These are phyloP conservation scores for Salvia sclarea DNA, from an alignment of 305 asterid genomes.

Conservation along the genomic window DNA sequence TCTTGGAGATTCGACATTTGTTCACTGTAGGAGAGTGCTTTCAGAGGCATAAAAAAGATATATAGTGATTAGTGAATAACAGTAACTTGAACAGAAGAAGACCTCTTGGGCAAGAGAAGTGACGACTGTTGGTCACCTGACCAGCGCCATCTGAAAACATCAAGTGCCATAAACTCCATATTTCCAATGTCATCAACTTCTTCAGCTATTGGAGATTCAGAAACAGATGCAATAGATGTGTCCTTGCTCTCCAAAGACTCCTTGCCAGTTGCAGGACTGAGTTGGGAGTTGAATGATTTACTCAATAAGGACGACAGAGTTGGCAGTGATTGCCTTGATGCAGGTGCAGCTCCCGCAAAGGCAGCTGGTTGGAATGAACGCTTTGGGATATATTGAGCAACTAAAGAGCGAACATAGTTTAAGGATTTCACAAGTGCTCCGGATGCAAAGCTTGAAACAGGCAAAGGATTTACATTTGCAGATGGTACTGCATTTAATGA, in stretches of 20 bases:
- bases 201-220: constrained; percentile 74
- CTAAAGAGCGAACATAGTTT: constrained; percentile 89
- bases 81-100: constrained; percentile 37
- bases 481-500: constrained; percentile 51
- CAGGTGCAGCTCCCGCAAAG: constrained; percentile 85
- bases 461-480: constrained; percentile 65
- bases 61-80: constrained; percentile 19
- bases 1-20: constrained; percentile 75
- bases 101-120: constrained; percentile 78
- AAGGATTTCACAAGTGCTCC: constrained; percentile 93
- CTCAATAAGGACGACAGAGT: constrained; percentile 86
- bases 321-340: constrained; percentile 91
- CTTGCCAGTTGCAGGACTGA: constrained; percentile 74
- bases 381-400: constrained; percentile 84
- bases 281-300: constrained; percentile 87
- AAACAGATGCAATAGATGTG: constrained; percentile 66
- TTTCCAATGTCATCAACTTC: constrained; percentile 76
- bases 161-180: constrained; percentile 75
- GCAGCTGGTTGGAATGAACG: constrained; percentile 97
- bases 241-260: constrained; percentile 85
- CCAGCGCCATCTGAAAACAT: constrained; percentile 97
- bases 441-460: constrained; percentile 86
- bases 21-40: constrained; percentile 59
- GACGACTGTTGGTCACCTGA: constrained; percentile 79
- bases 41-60: constrained; percentile 31